These are phyloP conservation scores for Penicillium occitanis DNA, from an alignment of 2,329 filamentous ascomycete species.

Conservation along the genomic window DNA sequence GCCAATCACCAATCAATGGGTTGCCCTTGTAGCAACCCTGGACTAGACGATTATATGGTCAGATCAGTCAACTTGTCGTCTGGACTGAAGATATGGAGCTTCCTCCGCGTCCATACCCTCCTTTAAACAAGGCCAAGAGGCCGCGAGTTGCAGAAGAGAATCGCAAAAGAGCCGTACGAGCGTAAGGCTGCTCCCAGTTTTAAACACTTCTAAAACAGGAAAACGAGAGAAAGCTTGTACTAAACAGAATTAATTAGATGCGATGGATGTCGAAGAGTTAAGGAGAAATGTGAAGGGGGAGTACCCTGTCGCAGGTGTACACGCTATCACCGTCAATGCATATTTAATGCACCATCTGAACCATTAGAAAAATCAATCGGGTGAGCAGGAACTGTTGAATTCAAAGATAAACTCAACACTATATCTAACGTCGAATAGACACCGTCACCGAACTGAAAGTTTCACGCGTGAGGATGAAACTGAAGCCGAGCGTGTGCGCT, in stretches of 20 bases:
- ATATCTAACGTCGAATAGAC: background rate
- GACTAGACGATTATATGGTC: background rate
- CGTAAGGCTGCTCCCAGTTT: constrained; percentile 29
- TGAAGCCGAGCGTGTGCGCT: constrained; percentile 39
- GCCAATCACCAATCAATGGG: background rate
- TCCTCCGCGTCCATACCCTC: constrained; percentile 3
- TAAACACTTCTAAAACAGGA: background rate
- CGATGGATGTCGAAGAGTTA: constrained; percentile 56
- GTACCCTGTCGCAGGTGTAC: constrained; percentile 55
- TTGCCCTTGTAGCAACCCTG: background rate
- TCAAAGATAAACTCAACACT: background rate
- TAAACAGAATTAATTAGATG: constrained; percentile 42
- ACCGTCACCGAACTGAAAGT: constrained; percentile 34
- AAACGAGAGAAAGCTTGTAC: background rate
- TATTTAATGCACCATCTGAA: constrained; percentile 46
- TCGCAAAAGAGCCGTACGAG: constrained; percentile 43
- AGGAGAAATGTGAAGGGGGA: constrained; percentile 59
- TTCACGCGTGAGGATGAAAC: constrained; percentile 37
- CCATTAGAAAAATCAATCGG: constrained; percentile 33
- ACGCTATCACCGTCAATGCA: constrained; percentile 53
- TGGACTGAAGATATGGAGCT: constrained; percentile 15
- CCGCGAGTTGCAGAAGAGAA: constrained; percentile 44
- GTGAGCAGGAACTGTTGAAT: constrained; percentile 22
- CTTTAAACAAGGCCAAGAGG: constrained; percentile 30
- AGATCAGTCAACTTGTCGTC: background rate